A percentile compares a stretch with the other conserved stretches of the same genome.
Evolutionary conservation across 306 rosid species (phyloP).

Genomic region (Rosa rugosa): DNA sequence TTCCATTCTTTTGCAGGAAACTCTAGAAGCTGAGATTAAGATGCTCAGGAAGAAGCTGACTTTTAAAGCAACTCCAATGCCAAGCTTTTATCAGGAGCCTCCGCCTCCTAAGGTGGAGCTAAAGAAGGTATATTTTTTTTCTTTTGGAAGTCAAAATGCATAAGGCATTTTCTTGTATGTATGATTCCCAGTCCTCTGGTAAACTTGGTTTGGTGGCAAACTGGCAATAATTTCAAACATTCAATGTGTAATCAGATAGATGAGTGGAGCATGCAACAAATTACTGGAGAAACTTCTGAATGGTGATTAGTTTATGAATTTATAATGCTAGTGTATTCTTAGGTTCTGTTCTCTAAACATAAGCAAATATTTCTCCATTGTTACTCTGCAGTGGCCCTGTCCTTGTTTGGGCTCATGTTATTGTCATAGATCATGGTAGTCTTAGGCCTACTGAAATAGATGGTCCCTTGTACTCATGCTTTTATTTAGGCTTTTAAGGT

Average conservation of each 20-base stretch:
- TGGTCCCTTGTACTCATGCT: background rate
- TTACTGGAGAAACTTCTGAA: background rate
- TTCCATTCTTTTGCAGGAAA: slow-evolving; percentile 59
- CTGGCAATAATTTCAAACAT: background rate
- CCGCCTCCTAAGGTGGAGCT: slow-evolving; percentile 44
- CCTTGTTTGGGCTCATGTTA: slow-evolving; percentile 1
- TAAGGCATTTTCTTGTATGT: background rate
- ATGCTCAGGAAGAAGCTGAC: slow-evolving; percentile 38
- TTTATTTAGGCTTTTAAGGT: background rate
- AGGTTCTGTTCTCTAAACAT: background rate
- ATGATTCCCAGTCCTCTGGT: background rate
- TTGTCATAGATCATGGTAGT: background rate
- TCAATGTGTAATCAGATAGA: background rate
- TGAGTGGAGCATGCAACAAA: background rate
- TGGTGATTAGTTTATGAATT: background rate
- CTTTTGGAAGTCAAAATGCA: background rate
- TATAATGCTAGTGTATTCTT: background rate
- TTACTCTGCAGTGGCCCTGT: background rate
- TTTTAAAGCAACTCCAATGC: slow-evolving; percentile 48
- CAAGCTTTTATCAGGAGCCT: slow-evolving; percentile 47
- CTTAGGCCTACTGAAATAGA: background rate
- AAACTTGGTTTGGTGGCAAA: background rate
- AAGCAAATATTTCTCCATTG: background rate
- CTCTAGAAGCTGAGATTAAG: slow-evolving; percentile 48
- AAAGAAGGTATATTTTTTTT: slow-evolving; percentile 31